Evolutionary conservation across 768 basidiomycete species (phyloP).

Genomic region (Podaxis pistillaris): DNA sequence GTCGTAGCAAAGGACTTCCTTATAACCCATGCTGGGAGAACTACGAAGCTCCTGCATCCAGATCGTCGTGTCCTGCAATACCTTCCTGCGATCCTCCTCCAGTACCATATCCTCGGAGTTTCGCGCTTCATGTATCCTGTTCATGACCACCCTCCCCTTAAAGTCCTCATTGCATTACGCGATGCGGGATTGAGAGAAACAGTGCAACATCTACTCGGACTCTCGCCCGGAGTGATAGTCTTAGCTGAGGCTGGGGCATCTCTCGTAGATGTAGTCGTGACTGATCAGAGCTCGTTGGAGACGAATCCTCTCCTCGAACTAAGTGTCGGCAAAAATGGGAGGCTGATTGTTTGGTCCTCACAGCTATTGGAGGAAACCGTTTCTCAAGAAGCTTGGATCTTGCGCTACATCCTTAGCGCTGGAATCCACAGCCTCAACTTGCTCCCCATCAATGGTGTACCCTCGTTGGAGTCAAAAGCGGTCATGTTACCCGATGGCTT

Average conservation of each 20-base stretch:
- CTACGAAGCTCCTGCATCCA: neutral
- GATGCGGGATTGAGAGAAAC: neutral
- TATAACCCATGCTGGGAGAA: neutral
- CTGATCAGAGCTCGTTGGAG: neutral
- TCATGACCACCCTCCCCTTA: neutral
- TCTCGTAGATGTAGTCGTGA: constrained; percentile 11
- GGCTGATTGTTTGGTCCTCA: constrained; percentile 11
- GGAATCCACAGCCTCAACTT: neutral
- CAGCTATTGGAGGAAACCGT: constrained; percentile 2
- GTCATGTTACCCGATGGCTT: neutral
- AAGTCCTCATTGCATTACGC: neutral
- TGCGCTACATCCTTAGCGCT: neutral
- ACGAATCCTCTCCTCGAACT: neutral
- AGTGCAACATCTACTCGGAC: neutral
- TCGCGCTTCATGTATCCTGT: neutral
- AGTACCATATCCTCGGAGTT: neutral
- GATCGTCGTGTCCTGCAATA: neutral
- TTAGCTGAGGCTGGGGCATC: neutral
- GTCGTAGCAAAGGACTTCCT: neutral
- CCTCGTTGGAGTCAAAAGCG: no score
- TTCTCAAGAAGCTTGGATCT: constrained; percentile 5
- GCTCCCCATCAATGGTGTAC: neutral
- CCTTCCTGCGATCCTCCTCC: neutral
- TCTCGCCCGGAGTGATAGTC: neutral
- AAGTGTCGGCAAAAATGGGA: constrained; percentile 14